Percentiles rank a stretch among this genome's conserved stretches.
These are phyloP conservation scores for Boechera retrofracta DNA, from an alignment of 345 rosid species.

Conservation along the genomic window DNA sequence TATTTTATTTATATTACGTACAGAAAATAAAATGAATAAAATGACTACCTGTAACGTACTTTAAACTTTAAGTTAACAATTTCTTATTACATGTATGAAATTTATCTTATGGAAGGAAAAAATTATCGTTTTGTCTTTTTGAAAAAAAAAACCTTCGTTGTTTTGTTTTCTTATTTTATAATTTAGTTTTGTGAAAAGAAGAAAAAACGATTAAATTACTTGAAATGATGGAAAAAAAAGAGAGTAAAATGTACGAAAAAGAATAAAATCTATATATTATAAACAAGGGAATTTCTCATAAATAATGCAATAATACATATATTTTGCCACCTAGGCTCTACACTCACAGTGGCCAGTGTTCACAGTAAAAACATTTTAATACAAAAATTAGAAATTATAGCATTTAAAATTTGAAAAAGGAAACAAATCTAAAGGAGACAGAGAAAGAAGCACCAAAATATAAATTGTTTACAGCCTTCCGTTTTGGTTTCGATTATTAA, in stretches of 20 bases:
- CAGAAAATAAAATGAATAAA: not conserved
- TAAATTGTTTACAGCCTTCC: slow-evolving; percentile 14
- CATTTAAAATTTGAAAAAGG: not conserved
- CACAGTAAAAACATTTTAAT: not conserved
- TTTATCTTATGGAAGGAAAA: too few relatives aligned
- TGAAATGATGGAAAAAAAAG: not conserved
- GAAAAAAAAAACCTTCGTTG: too few relatives aligned
- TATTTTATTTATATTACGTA: not conserved
- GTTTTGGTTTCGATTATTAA: not conserved
- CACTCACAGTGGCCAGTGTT: not conserved
- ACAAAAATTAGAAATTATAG: not conserved
- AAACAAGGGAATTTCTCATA: too few relatives aligned
- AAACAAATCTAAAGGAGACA: slow-evolving; percentile 2
- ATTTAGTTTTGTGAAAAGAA: not conserved
- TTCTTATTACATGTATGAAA: too few relatives aligned
- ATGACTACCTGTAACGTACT: too few relatives aligned
- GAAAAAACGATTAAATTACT: not conserved
- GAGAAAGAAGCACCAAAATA: slow-evolving; percentile 11
- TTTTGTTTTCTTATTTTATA: not conserved
- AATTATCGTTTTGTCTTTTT: too few relatives aligned
- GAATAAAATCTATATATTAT: too few relatives aligned
- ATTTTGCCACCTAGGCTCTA: not conserved
- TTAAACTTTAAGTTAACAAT: too few relatives aligned
- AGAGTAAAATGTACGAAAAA: not conserved
- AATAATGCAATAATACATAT: not conserved